Evolutionary conservation across 805 yeast species (phyloP), one percentile per base, ranked within the genome.

Genomic region (Lipomyces orientalis): DNA sequence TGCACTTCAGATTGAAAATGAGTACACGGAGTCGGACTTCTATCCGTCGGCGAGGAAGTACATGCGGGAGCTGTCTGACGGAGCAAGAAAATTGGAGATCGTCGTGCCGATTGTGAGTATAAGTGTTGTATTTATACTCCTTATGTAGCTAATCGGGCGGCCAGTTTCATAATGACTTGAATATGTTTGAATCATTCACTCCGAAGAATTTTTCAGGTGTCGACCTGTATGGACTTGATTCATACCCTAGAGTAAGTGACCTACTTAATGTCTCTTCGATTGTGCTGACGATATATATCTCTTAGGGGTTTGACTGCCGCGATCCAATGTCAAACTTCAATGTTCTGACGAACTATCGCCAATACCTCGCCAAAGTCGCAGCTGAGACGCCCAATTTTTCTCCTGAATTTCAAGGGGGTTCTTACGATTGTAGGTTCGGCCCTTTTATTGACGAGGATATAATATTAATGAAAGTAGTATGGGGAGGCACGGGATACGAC

Each of bases 401-500:
- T 2, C 60, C 69, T 5, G 69, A 62, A 31, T 64, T 63, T 55
- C 69, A 66, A 54, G 64, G 58, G 3, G 69, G 69, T 37, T 64
- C 64, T 43, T 62, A 56, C 33, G 69, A 66, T 33, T 31, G 55
- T 52, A 52, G 1, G 55, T 1, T 4, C 9, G 3, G 22, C 55
- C 22, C n/a, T 31, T 25, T 52, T 4, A 12, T 43, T 39, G 22
- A 43, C 7, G 2, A 43, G 49, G 7, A 5, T 16, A 1, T 43
- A n/a, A n/a, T 43, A 43, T n/a, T 43, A 43, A 43, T 43, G 49
- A 43, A 5, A 4, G 6, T 43, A 52, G 46, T 37, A 14, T 66
- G 69, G 69, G 69, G 64, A 33, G 69, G 69, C 34, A 39, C 62
- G 12, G 69, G 69, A 5, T 66, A 66, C 51, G 69, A 66, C 16